A percentile compares a stretch with the other conserved stretches of the same genome.
Conservation (phyloP, 768 basidiomycete genomes). For the Macrocybe gigantea region DNA sequence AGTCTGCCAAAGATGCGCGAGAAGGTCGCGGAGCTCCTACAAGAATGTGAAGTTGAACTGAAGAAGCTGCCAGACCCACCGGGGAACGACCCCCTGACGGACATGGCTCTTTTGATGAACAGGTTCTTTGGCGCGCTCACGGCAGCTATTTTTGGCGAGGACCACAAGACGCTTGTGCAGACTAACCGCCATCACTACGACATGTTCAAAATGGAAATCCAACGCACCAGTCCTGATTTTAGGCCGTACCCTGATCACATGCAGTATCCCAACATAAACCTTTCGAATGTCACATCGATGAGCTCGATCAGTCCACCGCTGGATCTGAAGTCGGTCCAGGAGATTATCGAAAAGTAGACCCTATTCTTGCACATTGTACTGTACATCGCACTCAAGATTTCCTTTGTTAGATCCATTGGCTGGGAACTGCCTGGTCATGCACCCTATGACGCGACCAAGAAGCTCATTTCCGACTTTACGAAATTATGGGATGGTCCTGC, state of each 20-base stretch:
- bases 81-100: conserved; percentile 27
- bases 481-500: conserved; percentile 22
- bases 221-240: conserved; percentile 30
- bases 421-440: conserved; percentile 32
- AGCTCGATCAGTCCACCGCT: not conserved
- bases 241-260: conserved; percentile 12
- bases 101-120: conserved; percentile 28
- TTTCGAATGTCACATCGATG: too few species aligned
- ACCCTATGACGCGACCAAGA: conserved; percentile 27
- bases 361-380: not conserved
- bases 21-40: conserved; percentile 19
- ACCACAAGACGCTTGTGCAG: conserved; percentile 21
- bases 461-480: conserved; percentile 20
- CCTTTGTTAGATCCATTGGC: conserved; percentile 20
- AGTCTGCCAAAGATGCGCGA: conserved; percentile 24
- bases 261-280: too few species aligned
- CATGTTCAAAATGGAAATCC: conserved; percentile 23
- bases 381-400: not conserved
- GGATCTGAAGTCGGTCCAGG: conserved; percentile 17
- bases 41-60: conserved; percentile 18
- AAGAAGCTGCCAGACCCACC: conserved; percentile 20
- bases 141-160: conserved; percentile 19
- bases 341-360: conserved; percentile 22
- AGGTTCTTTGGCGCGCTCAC: conserved; percentile 23
- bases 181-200: conserved; percentile 20